These are phyloP conservation scores for Isochrysis galbana DNA, from an alignment of 78 protist genomes.

Conservation along the genomic window DNA sequence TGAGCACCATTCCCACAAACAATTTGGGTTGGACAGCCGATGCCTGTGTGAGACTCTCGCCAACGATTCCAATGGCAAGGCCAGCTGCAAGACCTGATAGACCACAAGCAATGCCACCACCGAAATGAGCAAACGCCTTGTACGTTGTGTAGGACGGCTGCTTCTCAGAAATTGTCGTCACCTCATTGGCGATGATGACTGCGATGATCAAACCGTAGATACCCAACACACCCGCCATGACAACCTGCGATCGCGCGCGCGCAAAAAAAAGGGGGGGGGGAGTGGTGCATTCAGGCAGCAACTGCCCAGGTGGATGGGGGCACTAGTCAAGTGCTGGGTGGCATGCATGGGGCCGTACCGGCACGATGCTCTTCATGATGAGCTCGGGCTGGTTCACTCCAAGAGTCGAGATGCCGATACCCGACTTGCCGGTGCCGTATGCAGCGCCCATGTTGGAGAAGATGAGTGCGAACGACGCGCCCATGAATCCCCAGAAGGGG, in stretches of 20 bases:
- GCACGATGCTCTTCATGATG: constrained; percentile 87
- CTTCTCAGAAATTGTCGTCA: neutral
- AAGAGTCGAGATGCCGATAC: constrained; percentile 95
- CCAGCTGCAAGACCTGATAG: constrained; percentile 96
- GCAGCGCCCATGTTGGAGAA: constrained; percentile 97
- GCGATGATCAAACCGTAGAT: constrained; percentile 99
- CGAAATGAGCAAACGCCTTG: constrained; percentile 62
- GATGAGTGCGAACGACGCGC: constrained; percentile 74
- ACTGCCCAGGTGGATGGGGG: no score
- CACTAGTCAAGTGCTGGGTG: no score
- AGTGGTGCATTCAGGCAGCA: no score
- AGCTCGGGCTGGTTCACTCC: constrained; percentile 93
- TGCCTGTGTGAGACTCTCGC: constrained; percentile 90
- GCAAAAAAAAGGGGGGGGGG: neutral
- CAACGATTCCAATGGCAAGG: constrained; percentile 90
- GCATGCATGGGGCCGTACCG: constrained; percentile 64
- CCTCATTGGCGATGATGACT: constrained; percentile 76
- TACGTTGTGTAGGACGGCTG: neutral
- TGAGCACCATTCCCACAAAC: constrained; percentile 78
- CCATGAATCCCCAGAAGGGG: constrained; percentile 81
- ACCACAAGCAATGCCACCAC: constrained; percentile 62
- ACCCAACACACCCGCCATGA: constrained; percentile 99
- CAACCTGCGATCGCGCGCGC: constrained; percentile 4
- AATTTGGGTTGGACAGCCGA: constrained; percentile 67
- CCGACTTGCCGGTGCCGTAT: constrained; percentile 99